Evolutionary conservation across 1,139 yeast genomes (phyloP).

Genomic region (Pichia sp.): DNA sequence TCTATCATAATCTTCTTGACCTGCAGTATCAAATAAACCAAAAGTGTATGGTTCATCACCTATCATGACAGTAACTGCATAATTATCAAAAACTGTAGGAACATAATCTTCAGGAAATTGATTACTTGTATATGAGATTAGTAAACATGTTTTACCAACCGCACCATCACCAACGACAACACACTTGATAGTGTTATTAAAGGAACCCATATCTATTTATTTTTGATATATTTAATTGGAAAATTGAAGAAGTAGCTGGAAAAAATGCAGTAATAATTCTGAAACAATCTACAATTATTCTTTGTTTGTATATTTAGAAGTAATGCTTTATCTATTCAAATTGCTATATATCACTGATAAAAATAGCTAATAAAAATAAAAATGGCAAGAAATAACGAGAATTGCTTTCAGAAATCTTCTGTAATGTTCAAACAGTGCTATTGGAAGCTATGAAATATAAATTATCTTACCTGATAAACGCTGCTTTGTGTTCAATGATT

Average conservation of each 20-base stretch:
- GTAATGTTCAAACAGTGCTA: too few species aligned
- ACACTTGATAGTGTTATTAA: slow-evolving; percentile 65
- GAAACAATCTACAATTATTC: neutral
- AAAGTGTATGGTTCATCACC: slow-evolving; percentile 97
- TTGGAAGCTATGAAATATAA: too few species aligned
- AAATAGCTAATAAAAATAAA: too few species aligned
- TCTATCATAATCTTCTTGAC: slow-evolving; percentile 98
- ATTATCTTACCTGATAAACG: too few species aligned
- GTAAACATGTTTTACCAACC: slow-evolving; percentile 87
- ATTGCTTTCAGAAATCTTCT: too few species aligned
- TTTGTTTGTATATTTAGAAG: too few species aligned
- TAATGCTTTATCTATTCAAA: too few species aligned
- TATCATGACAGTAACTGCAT: slow-evolving; percentile 97
- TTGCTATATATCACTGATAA: too few species aligned
- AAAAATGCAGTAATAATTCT: neutral
- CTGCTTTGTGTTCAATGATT: too few species aligned
- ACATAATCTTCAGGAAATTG: slow-evolving; percentile 86
- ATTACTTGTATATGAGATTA: slow-evolving; percentile 84
- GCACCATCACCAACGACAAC: slow-evolving; percentile 99
- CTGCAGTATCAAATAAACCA: slow-evolving; percentile 96
- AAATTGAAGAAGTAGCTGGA: neutral
- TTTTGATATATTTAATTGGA: neutral
- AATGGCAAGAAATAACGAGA: too few species aligned
- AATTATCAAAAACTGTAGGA: slow-evolving; percentile 91
- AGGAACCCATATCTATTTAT: slow-evolving; percentile 13